Base-by-base conservation (phyloP, 2,329 filamentous ascomycete genomes). In the Phaeosphaeriaceae sp. region DNA sequence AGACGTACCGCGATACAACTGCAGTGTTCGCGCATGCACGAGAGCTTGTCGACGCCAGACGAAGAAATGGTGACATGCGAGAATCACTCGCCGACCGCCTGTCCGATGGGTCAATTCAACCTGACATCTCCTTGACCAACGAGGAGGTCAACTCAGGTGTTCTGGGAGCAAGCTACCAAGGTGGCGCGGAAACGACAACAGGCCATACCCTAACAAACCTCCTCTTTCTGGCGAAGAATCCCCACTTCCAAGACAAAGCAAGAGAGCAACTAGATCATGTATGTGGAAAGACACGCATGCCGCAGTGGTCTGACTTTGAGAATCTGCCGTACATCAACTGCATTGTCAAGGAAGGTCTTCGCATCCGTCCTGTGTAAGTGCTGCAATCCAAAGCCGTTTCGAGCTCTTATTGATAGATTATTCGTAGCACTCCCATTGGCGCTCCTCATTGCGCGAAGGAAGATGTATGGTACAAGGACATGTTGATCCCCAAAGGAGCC, bases 401-500 rank as follows among this genome's bases (percentile, higher is more conserved):
- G n/a, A 48, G 45, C 22, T n/a, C 24, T 27, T n/a, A 17, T 24
- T 25, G 31, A 7, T 36, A 11, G 13, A 7, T 25, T 10, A 48
- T 13, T 42, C 45, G 21, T 24, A 48, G 45, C 13, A 31, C 27
- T 19, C 46, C 21, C 17, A 31, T 20, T 20, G 41, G 45, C 21
- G 24, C 17, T 15, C 24, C 24, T 19, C 24, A 48, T 15, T 24
- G 45, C 24, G 25, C 25, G 10, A 41, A 24, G 17, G 46, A 50
- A 19, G 66, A 69, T 47, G 60, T 65, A 48, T 62, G 53, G 56
- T 61, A 61, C 47, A 55, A 67, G 17, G 66, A 62, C 48, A 62
- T 65, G 56, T 51, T 63, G 15, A 59, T 69, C 15, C 66, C 66
- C 31, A 67, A 66, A 53, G 57, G 65, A 31, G 53, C 62, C 15